Percentiles rank a stretch among this genome's conserved stretches.
phyloP scores from a whole-genome alignment of 192 early-diverging fungal species.

The Geranomyces variabilis region DNA sequence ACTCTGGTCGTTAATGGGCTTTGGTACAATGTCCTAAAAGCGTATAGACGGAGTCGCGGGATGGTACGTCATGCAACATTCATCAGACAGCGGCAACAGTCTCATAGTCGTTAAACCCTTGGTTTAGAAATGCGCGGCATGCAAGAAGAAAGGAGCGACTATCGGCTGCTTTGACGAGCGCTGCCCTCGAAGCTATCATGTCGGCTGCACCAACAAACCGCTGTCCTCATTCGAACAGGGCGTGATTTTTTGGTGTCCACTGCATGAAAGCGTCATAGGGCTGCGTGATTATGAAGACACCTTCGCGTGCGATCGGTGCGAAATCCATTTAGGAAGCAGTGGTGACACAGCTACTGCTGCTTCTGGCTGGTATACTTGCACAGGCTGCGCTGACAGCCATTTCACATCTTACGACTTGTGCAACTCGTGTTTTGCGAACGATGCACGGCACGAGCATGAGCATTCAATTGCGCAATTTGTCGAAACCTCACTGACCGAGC shows the following conservation, averaged over 20 bases:
- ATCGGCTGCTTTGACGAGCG: conserved; percentile 83
- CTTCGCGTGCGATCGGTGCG: conserved; percentile 72
- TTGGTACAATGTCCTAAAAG: conserved; percentile 87
- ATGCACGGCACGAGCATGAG: conserved; percentile 48
- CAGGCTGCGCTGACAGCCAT: conserved; percentile 51
- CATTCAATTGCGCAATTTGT: conserved; percentile 35
- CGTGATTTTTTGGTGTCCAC: conserved; percentile 85
- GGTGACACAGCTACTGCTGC: neutral
- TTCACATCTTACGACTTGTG: conserved; percentile 78
- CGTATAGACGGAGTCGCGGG: conserved; percentile 70
- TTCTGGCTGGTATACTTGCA: conserved; percentile 46
- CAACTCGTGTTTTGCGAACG: conserved; percentile 38
- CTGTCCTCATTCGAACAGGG: conserved; percentile 75
- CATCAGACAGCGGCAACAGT: too few relatives aligned
- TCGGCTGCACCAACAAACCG: conserved; percentile 75
- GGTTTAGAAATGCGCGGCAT: conserved; percentile 71
- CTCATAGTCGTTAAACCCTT: too few relatives aligned
- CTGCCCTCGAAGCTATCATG: conserved; percentile 82
- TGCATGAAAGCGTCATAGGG: conserved; percentile 63
- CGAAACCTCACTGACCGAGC: neutral
- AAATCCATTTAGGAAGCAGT: neutral
- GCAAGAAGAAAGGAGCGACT: conserved; percentile 81
- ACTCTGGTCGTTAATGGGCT: conserved; percentile 68
- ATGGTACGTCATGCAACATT: too few relatives aligned
- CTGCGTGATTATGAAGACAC: conserved; percentile 65